These are phyloP conservation scores for Sparassis latifolia DNA, from an alignment of 1,284 basidiomycete species.

Conservation along the genomic window DNA sequence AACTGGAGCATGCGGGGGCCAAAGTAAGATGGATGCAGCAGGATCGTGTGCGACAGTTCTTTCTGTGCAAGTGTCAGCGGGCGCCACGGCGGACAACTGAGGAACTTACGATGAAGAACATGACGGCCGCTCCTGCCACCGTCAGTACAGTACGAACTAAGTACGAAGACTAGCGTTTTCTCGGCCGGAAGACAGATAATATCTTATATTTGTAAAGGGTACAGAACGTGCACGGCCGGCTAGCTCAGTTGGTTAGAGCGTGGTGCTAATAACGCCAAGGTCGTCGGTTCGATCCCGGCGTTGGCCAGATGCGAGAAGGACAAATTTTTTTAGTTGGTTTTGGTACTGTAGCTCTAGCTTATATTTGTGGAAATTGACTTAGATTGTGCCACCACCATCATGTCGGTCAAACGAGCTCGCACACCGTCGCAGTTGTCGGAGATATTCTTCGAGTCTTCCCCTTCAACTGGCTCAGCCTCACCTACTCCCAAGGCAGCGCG, in stretches of 20 bases:
- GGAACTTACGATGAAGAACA: constrained; percentile 74
- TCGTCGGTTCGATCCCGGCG: constrained; percentile 11
- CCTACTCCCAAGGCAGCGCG: constrained; percentile 9
- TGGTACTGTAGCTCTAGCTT: not conserved
- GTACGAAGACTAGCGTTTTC: not conserved
- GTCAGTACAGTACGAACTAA: not conserved
- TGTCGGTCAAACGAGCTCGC: constrained; percentile 3
- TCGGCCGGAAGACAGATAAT: no score
- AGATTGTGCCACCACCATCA: not conserved
- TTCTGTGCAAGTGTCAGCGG: constrained; percentile 47
- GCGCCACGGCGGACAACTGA: not conserved
- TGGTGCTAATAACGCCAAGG: constrained; percentile 11
- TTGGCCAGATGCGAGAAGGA: constrained; percentile 2
- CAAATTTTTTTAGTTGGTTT: not conserved
- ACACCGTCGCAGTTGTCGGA: not conserved
- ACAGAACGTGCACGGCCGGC: not conserved
- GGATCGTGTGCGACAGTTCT: constrained; percentile 91
- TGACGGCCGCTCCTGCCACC: constrained; percentile 23
- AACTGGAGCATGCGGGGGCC: constrained; percentile 93
- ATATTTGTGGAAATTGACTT: not conserved
- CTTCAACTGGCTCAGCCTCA: not conserved
- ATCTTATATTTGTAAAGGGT: no score
- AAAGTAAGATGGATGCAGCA: constrained; percentile 96
- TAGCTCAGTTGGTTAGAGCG: constrained; percentile 12
- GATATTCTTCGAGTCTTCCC: not conserved